Evolutionary conservation across 1,284 basidiomycete species (phyloP).

Genomic region (Spongiforma sp.): DNA sequence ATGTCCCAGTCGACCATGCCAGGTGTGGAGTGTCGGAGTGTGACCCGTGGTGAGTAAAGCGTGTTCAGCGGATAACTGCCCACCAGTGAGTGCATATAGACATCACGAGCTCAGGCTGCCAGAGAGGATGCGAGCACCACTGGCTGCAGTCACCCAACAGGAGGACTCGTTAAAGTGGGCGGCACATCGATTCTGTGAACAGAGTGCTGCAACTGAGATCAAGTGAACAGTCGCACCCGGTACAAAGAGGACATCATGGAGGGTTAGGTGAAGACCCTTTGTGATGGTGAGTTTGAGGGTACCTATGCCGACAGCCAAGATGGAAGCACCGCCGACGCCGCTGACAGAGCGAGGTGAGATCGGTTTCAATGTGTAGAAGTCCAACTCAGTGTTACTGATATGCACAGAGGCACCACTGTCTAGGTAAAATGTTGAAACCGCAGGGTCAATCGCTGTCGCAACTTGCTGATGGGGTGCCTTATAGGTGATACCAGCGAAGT

Average conservation of each 20-base stretch:
- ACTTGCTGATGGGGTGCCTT: too few species aligned
- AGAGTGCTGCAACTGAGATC: not conserved
- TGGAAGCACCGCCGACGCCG: not conserved
- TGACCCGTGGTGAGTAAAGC: not conserved
- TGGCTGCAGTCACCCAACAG: not conserved
- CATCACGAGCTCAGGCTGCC: not conserved
- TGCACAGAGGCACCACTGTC: not conserved
- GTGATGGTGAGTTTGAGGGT: not conserved
- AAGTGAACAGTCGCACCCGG: not conserved
- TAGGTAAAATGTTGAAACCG: too few species aligned
- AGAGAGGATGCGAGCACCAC: not conserved
- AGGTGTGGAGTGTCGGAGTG: not conserved
- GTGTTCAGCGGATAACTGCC: not conserved
- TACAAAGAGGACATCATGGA: not conserved
- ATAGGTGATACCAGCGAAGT: too few species aligned
- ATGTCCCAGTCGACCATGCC: not conserved
- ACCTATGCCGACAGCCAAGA: not conserved
- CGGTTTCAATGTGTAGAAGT: not conserved
- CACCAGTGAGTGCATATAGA: not conserved
- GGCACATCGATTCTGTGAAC: not conserved
- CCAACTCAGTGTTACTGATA: not conserved
- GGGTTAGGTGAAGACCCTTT: not conserved
- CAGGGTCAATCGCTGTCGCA: too few species aligned
- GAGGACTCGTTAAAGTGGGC: not conserved
- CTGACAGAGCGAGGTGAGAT: not conserved